Conservation (phyloP, 2,329 filamentous ascomycete genomes). For the Stachybotrys chartarum region DNA sequence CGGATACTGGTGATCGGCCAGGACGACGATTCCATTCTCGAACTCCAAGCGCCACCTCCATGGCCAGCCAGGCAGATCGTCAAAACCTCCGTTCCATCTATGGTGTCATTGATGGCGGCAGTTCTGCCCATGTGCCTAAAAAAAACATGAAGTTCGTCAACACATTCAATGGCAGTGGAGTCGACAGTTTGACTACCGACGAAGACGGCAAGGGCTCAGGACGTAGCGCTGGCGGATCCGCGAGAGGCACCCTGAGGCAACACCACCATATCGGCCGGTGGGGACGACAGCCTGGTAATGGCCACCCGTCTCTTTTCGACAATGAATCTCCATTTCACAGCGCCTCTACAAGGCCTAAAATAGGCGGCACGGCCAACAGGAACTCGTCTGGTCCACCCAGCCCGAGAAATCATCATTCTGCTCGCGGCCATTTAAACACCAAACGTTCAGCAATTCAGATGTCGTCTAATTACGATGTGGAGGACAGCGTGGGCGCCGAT, state of each 20-base stretch:
- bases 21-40: conserved; percentile 82
- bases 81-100: conserved; percentile 58
- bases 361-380: conserved; percentile 47
- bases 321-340: conserved; percentile 73
- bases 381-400: conserved; percentile 64
- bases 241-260: conserved; percentile 62
- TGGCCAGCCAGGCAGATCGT: conserved; percentile 60
- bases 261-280: conserved; percentile 70
- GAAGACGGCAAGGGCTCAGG: conserved; percentile 58
- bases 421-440: conserved; percentile 23
- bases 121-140: conserved; percentile 44
- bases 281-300: conserved; percentile 60
- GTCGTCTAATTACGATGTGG: conserved; percentile 66
- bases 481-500: conserved; percentile 71
- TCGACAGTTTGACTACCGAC: conserved; percentile 48
- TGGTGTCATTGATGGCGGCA: conserved; percentile 54
- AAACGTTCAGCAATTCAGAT: conserved; percentile 52
- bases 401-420: conserved; percentile 47
- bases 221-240: conserved; percentile 54
- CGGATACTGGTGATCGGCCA: conserved; percentile 50
- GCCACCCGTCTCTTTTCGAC: conserved; percentile 66
- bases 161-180: conserved; percentile 58
- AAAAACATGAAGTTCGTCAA: conserved; percentile 97
- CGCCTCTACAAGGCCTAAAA: conserved; percentile 50
- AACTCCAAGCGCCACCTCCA: conserved; percentile 88